Conservation (phyloP, 2,329 filamentous ascomycete genomes). For the Ascochyta koolunga region DNA sequence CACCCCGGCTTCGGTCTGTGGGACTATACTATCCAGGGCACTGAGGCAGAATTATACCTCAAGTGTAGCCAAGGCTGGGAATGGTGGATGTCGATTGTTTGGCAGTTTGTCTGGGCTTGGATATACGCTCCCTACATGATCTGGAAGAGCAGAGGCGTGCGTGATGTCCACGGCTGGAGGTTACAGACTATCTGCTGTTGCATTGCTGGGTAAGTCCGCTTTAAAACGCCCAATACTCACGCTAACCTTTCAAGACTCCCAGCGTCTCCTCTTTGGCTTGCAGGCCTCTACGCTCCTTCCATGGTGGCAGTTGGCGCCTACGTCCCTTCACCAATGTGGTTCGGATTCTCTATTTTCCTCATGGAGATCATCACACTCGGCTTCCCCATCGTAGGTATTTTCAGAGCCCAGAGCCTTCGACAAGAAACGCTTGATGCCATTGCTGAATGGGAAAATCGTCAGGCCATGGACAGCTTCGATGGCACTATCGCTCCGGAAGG, state of each 20-base stretch:
- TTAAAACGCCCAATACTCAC: neutral
- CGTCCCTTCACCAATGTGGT: slow-evolving; percentile 39
- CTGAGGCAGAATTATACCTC: slow-evolving; percentile 27
- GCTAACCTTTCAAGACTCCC: slow-evolving; percentile 29
- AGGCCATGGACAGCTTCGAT: slow-evolving; percentile 18
- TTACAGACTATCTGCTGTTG: slow-evolving; percentile 44
- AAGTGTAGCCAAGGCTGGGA: slow-evolving; percentile 45
- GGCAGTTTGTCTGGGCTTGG: slow-evolving; percentile 48
- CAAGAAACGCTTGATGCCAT: slow-evolving; percentile 44
- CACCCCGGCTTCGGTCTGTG: slow-evolving; percentile 41
- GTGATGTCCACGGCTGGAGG: slow-evolving; percentile 43
- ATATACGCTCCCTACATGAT: slow-evolving; percentile 44
- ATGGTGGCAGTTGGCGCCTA: slow-evolving; percentile 34
- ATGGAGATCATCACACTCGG: slow-evolving; percentile 41
- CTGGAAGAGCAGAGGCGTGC: slow-evolving; percentile 42
- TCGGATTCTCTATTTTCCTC: slow-evolving; percentile 40
- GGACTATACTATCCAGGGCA: slow-evolving; percentile 36
- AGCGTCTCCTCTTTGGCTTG: slow-evolving; percentile 43
- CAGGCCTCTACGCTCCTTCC: slow-evolving; percentile 38
- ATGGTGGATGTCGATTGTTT: slow-evolving; percentile 46
- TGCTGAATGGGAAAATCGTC: slow-evolving; percentile 41
- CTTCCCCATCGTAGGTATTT: slow-evolving; percentile 39
- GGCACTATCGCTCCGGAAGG: slow-evolving; percentile 6
- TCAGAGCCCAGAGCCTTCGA: slow-evolving; percentile 33
- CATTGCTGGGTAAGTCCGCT: slow-evolving; percentile 34